Evolutionary conservation across 139 green algal genomes (phyloP), one percentile per base, ranked within the genome.

Genomic region (Closterium sp.): DNA sequence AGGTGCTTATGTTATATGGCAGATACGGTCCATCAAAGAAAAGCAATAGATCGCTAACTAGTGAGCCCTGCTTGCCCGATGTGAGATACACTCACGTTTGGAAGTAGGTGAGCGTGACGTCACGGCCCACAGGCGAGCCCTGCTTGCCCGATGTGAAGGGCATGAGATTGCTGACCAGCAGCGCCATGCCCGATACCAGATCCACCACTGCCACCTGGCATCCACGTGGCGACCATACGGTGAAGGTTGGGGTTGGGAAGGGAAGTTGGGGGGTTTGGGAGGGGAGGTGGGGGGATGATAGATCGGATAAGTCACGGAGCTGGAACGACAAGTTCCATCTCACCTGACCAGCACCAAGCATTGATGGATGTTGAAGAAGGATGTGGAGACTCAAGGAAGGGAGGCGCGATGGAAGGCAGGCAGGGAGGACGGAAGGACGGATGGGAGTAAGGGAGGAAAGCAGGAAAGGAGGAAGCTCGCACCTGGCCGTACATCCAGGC

Each of bases 401-500:
- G 38, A 13, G 38, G 38, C 4, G 13, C 7, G 38, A 9, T 11
- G 79, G 27, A 86, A 86, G 13, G 79, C 27, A 28, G 27, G 2
- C 22, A 86, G 73, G 2, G 73, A n/a, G 24, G 73, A 29, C 24
- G 32, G 24, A 28, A 30, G 79, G n/a, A n/a, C n/a, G n/a, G 38
- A 9, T 11, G 79, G 27, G n/a, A 86, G 13, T 13, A 7, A 28
- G 27, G 2, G 2, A 86, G 73, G 2, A 4, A n/a, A 5, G 73
- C 2, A 2, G 32, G 24, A 28, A 30, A 17, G 79, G 79, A 86
- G 24, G 28, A 9, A 50, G 38, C 0, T 1, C 89, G 2, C 73
- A 92, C 90, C 90, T 92, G 90, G 85, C 85, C 86, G 85, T 92
- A 92, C 29, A 92, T 45, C 90, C 90, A 92, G 9, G 90, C 30